A percentile compares a stretch with the other conserved stretches of the same genome.
These are phyloP conservation scores for Candida qinlingensis DNA, from an alignment of 805 yeast species.

Conservation along the genomic window DNA sequence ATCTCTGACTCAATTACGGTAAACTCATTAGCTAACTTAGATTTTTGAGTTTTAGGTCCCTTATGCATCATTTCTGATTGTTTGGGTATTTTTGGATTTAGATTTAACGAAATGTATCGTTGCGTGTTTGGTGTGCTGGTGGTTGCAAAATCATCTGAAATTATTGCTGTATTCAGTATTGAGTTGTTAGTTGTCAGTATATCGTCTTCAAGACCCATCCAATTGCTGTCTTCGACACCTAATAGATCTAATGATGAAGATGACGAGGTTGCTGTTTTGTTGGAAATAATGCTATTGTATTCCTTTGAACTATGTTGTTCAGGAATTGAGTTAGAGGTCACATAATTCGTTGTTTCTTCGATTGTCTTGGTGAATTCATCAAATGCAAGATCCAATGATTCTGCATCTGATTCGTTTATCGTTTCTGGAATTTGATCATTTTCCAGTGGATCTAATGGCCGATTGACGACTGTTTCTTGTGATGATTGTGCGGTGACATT, in stretches of 20 bases:
- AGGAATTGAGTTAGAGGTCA: slow-evolving; percentile 2
- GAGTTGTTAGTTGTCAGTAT: not conserved
- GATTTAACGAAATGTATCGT: slow-evolving; percentile 20
- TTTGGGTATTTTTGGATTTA: slow-evolving; percentile 17
- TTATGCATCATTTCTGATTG: not conserved
- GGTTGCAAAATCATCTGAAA: not conserved
- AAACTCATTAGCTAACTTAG: not conserved
- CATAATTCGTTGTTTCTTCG: slow-evolving; percentile 1
- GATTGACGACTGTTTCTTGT: not conserved
- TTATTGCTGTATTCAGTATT: not conserved
- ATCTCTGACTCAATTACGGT: not conserved
- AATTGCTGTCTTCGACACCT: slow-evolving; percentile 30
- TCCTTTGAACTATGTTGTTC: not conserved
- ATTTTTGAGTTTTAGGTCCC: not conserved
- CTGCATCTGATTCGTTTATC: slow-evolving; percentile 11
- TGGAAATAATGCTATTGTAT: slow-evolving; percentile 1
- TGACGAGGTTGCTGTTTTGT: slow-evolving; percentile 9
- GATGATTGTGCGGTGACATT: not conserved
- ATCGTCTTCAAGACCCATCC: slow-evolving; percentile 46
- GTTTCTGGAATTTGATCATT: not conserved
- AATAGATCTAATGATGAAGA: slow-evolving; percentile 29
- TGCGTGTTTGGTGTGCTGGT: slow-evolving; percentile 20
- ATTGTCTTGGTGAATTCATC: slow-evolving; percentile 15
- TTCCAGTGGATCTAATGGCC: no score
- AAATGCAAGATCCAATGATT: slow-evolving; percentile 21